These are phyloP conservation scores for Ustilago loliicola DNA, from an alignment of 1,284 basidiomycete species.

Conservation along the genomic window DNA sequence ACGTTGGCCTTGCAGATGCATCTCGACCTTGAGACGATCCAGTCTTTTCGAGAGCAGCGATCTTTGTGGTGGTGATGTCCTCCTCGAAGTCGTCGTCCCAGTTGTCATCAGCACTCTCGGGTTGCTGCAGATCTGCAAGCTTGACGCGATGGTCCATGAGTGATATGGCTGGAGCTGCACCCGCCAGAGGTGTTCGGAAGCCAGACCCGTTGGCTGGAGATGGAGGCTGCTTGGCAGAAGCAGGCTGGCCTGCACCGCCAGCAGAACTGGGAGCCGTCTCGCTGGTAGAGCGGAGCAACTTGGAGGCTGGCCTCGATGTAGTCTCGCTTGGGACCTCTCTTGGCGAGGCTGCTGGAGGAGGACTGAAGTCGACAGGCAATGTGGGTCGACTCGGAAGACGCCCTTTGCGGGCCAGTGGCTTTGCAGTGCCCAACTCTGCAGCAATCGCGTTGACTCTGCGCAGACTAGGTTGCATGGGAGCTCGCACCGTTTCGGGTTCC, in stretches of 20 bases:
- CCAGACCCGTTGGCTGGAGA: slow-evolving; percentile 30
- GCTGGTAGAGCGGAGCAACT: slow-evolving; percentile 1
- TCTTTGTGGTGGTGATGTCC: slow-evolving; percentile 85
- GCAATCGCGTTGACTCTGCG: slow-evolving; percentile 48
- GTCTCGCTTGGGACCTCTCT: slow-evolving; percentile 6
- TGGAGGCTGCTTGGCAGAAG: slow-evolving; percentile 18
- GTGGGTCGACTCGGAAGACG: slow-evolving; percentile 37
- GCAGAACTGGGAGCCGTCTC: neutral
- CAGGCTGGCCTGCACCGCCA: neutral
- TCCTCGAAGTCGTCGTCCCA: slow-evolving; percentile 99
- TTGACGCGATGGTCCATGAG: slow-evolving; percentile 57
- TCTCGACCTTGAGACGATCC: slow-evolving; percentile 18
- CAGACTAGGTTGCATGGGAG: slow-evolving; percentile 43
- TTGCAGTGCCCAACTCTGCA: slow-evolving; percentile 45
- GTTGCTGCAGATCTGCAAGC: slow-evolving; percentile 74
- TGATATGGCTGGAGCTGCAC: slow-evolving; percentile 53
- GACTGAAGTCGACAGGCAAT: slow-evolving; percentile 48
- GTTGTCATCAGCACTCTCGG: slow-evolving; percentile 80
- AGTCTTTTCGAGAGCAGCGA: slow-evolving; percentile 76
- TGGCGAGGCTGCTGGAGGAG: slow-evolving; percentile 20
- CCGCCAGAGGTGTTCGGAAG: slow-evolving; percentile 40
- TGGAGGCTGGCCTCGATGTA: slow-evolving; percentile 12
- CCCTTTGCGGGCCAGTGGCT: slow-evolving; percentile 34
- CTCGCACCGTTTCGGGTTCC: slow-evolving; percentile 43
- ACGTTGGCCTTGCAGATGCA: slow-evolving; percentile 5